A percentile compares a stretch with the other conserved stretches of the same genome.
Conservation (phyloP, 148 eudicot genomes). For the Rhododendron griersonianum region DNA sequence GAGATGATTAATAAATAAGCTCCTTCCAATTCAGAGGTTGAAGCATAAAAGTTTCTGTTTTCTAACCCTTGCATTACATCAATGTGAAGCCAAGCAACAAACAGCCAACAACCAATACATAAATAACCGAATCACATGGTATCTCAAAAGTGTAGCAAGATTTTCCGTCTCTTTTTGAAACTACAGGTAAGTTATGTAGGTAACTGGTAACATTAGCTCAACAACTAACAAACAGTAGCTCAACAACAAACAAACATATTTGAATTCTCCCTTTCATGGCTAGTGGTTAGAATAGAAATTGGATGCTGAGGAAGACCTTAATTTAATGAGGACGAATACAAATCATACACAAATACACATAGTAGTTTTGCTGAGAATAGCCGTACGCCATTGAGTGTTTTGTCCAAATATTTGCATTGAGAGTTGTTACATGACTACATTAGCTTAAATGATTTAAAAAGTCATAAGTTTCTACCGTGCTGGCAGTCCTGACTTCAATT, state of each 20-base stretch:
- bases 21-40: neutral
- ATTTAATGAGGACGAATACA: neutral
- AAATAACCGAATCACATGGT: neutral
- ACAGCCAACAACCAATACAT: neutral
- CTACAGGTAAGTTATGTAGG: neutral
- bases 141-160: too few species aligned
- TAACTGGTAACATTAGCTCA: neutral
- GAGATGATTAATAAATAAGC: neutral
- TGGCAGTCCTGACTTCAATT: neutral
- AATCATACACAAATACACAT: neutral
- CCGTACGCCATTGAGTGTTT: neutral
- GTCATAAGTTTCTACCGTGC: neutral
- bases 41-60: neutral
- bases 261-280: neutral
- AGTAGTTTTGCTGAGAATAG: neutral
- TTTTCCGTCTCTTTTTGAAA: neutral
- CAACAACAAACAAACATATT: constrained; percentile 1
- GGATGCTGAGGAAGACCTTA: neutral
- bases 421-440: neutral
- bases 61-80: neutral
- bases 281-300: neutral
- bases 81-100: neutral
- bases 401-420: neutral
- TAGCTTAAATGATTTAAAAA: neutral
- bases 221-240: neutral